These are phyloP conservation scores for Leccinum fibrillosum DNA, from an alignment of 768 basidiomycete species.

Conservation along the genomic window DNA sequence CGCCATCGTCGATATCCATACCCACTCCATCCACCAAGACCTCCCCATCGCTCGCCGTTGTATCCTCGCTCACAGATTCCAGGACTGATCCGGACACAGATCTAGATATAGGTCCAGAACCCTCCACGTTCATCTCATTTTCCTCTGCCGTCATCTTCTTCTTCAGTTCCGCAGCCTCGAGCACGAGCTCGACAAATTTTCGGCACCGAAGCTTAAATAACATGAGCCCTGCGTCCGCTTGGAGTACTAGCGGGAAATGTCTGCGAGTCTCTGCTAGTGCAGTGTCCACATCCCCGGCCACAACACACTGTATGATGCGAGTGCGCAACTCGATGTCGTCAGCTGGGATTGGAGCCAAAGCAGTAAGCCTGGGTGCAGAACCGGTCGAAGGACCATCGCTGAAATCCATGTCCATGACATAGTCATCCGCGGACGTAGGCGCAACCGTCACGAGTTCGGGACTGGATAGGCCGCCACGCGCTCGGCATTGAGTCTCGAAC, in stretches of 20 bases:
- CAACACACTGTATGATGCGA: constrained; percentile 66
- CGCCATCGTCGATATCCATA: constrained; percentile 51
- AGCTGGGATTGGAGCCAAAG: constrained; percentile 27
- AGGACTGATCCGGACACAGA: constrained; percentile 24
- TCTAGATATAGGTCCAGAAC: constrained; percentile 22
- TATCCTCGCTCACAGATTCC: constrained; percentile 35
- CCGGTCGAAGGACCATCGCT: constrained; percentile 16
- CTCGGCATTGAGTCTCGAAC: constrained; percentile 51
- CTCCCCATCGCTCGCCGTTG: constrained; percentile 36
- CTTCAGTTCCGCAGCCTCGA: constrained; percentile 68
- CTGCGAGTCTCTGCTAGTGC: constrained; percentile 55
- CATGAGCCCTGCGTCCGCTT: constrained; percentile 65
- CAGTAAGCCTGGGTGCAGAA: constrained; percentile 11
- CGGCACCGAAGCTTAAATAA: constrained; percentile 81
- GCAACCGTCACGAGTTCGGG: not conserved
- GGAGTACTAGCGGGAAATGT: constrained; percentile 63
- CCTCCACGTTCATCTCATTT: constrained; percentile 29
- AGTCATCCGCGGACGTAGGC: constrained; percentile 31
- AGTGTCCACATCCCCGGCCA: constrained; percentile 66
- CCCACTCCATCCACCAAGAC: constrained; percentile 46
- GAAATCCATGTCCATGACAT: constrained; percentile 48
- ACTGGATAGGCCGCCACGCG: constrained; percentile 23
- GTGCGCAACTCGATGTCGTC: constrained; percentile 65
- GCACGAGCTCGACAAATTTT: constrained; percentile 79
- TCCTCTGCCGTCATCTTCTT: constrained; percentile 53